Base-by-base conservation (phyloP, 345 rosid genomes). In the Ceriops decandra region DNA sequence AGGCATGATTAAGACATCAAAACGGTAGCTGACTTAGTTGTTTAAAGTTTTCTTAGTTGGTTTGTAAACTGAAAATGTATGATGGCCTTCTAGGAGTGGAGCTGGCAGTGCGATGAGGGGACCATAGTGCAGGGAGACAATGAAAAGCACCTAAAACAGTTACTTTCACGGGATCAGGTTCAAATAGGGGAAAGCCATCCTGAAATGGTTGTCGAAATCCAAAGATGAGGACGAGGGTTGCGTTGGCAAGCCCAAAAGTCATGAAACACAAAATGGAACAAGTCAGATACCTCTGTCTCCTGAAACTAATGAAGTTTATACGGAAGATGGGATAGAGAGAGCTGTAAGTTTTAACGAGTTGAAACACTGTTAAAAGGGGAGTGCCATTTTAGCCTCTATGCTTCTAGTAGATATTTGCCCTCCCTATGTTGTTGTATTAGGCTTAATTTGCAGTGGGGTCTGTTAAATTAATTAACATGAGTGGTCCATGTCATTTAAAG, bases 81-180 rank as follows among this genome's bases (percentile, higher is more conserved):
- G 32, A 66, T 63, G 68, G 47, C 54, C 47, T 68, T 69, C 36
- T 21, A 77, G 82, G 76, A 72, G 22, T 59, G 63, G 69, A 27
- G 63, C 46, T 20, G 63, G 52, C 21, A 59, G 57, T 38, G 46
- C 1, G 17, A 42, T 0, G 17, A 42, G 49, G 17, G 17, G 49
- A 42, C 49, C 49, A 13, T 42, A 42, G 13, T 42, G 17, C 17
- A 42, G 5, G 5, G 17, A 42, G 49, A 42, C 17, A 42, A 42
- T 11, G 49, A n/a, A 15, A 42, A 42, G 49, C 13, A 15, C 49
- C 49, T 13, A 42, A 42, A 13, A 42, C 28, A 58, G 30, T n/a
- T 53, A 58, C 24, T 27, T 49, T 0, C 42, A 26, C 33, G 68
- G 62, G 26, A 46, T 51, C 13, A 58, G 26, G 49, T 61, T 57